Evolutionary conservation across 345 rosid genomes (phyloP).

Genomic region (Populus davidiana): DNA sequence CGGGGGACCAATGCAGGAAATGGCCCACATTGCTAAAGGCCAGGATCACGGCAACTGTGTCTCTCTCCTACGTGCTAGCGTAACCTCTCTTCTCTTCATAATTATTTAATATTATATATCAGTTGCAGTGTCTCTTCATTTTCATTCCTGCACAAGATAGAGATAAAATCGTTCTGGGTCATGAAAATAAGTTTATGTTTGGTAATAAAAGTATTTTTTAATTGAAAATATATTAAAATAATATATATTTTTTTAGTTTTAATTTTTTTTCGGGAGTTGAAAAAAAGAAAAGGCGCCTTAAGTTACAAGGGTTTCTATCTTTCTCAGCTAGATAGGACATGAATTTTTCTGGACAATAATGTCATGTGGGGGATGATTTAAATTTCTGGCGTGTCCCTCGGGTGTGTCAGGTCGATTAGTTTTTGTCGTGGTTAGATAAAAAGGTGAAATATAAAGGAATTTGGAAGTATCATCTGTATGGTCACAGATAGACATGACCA

Average conservation of each 20-base stretch:
- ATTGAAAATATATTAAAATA: too few relatives aligned
- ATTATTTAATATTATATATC: background rate
- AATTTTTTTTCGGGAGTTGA: too few relatives aligned
- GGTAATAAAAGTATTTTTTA: too few relatives aligned
- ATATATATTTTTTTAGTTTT: too few relatives aligned
- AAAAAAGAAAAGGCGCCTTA: too few relatives aligned
- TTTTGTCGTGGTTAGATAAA: constrained; percentile 32
- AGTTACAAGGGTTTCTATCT: too few relatives aligned
- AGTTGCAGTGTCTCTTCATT: background rate
- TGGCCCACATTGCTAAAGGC: constrained; percentile 94
- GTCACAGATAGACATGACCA: constrained; percentile 12
- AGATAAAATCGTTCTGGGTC: background rate
- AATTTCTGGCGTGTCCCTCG: constrained; percentile 27
- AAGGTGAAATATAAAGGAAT: constrained; percentile 23
- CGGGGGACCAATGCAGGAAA: constrained; percentile 96
- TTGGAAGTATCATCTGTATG: constrained; percentile 40
- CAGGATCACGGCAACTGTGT: constrained; percentile 94
- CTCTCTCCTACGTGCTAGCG: constrained; percentile 86
- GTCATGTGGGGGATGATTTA: background rate
- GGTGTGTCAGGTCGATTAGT: constrained; percentile 18
- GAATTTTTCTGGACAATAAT: background rate
- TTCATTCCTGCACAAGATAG: background rate
- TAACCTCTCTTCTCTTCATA: background rate
- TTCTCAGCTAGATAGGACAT: background rate
- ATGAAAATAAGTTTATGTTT: background rate